Base-by-base conservation (phyloP, 306 rosid genomes). In the Canavalia ensiformis region DNA sequence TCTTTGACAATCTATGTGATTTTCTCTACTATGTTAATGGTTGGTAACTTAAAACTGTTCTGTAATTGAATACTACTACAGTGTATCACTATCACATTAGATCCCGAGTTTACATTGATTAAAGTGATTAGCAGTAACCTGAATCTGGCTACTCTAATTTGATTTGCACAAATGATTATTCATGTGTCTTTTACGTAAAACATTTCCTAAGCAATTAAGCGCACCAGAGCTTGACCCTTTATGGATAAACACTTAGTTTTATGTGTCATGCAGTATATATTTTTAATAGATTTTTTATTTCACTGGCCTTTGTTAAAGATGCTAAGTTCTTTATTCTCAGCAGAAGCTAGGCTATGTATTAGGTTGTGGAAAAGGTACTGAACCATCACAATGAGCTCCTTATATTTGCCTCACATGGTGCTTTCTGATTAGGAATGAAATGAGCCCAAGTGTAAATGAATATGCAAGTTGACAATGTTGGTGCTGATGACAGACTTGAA, bases 41-140 rank as follows among this genome's bases (percentile, higher is more conserved):
- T 60, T 58, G 79, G 11, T 44, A 25, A 29, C 45, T 71, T 55
- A 77, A 42, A 68, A 68, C 65, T 76, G 52, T 69, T n/a, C 8
- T 44, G 57, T 54, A 33, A 33, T 67, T 75, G 71, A 46, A n/a
- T 33, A n/a, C 47, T 58, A 57, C 72, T 46, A 13, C 47, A 12
- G 37, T 66, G 63, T 3, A 41, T 66, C 11, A 25, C 62, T 52
- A 41, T 71, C 78, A 49, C 65, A 30, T 58, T 58, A 30, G 39
- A 11, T 34, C 28, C 44, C 5, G 18, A 8, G 41, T 59, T 59
- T 59, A 9, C 4, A 2, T 8, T 59, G 41, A 59, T 59, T 57
- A 5, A 75, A 67, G 54, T 56, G 69, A 44, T 57, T 7, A 31
- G 68, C 11, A 54, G 84, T 45, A 18, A 18, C 51, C 18, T 5